phyloP scores from a whole-genome alignment of 257 asterid genomes.

The Perilla frutescens region DNA sequence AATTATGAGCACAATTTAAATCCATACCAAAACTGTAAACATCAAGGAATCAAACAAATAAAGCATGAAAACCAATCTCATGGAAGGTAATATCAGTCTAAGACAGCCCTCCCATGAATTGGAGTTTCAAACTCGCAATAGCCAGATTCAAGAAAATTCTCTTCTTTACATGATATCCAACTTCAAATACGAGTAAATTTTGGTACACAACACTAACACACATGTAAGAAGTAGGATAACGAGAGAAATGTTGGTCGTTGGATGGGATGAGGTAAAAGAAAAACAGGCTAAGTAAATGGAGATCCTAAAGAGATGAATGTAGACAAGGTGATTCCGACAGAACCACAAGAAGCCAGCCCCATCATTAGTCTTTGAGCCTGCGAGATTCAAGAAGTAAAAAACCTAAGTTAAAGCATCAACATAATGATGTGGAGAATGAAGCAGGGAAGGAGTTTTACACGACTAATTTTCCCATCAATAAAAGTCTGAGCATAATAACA shows the following conservation, averaged over 20 bases:
- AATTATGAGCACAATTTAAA: background rate
- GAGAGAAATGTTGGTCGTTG: background rate
- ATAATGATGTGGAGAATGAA: background rate
- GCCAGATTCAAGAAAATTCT: constrained; percentile 15
- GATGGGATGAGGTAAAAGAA: background rate
- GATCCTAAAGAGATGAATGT: constrained; percentile 19
- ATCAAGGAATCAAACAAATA: too few species aligned
- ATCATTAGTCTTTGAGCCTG: constrained; percentile 32
- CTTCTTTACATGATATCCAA: constrained; percentile 36
- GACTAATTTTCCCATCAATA: background rate
- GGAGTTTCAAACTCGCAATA: constrained; percentile 14
- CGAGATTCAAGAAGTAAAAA: constrained; percentile 22
- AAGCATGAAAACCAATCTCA: background rate
- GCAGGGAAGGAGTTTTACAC: background rate
- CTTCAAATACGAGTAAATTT: constrained; percentile 36
- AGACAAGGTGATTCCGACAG: constrained; percentile 5
- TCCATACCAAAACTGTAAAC: too few species aligned
- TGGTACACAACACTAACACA: constrained; percentile 26
- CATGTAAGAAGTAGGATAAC: constrained; percentile 30
- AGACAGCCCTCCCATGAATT: background rate
- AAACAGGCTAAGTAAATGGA: constrained; percentile 15
- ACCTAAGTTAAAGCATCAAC: constrained; percentile 10
- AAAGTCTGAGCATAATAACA: background rate
- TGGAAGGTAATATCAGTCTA: background rate
- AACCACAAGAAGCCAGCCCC: constrained; percentile 32